Conservation (phyloP, 306 rosid species). For the Neltuma alba region DNA sequence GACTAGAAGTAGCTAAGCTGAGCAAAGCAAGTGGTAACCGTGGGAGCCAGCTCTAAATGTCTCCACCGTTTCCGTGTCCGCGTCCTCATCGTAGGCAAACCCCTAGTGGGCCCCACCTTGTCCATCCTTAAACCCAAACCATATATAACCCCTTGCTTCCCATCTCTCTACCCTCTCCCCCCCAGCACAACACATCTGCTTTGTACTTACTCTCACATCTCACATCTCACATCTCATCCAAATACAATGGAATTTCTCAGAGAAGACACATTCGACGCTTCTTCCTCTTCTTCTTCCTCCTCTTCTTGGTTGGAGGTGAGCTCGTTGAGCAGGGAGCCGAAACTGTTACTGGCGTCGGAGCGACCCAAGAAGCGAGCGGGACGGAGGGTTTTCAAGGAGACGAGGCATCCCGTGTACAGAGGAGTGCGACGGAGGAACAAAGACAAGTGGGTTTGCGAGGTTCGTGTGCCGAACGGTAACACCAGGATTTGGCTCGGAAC, state of each 20-base stretch:
- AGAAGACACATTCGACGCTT: background rate
- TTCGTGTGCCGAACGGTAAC: constrained; percentile 63
- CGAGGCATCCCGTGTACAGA: constrained; percentile 80
- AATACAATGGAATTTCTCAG: constrained; percentile 29
- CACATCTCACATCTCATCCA: background rate
- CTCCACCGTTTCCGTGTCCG: constrained; percentile 38
- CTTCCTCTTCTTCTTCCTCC: constrained; percentile 11
- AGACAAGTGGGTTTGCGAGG: constrained; percentile 85
- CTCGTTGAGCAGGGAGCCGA: constrained; percentile 27
- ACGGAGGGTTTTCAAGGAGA: constrained; percentile 70
- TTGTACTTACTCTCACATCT: background rate
- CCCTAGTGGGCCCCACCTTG: background rate
- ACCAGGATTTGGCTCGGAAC: constrained; percentile 87
- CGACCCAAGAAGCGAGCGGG: constrained; percentile 83
- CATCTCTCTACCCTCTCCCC: background rate
- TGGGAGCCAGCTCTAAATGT: background rate
- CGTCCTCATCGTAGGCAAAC: background rate
- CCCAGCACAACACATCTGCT: background rate
- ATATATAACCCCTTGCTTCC: background rate
- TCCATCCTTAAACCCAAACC: background rate
- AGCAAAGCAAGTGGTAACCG: constrained; percentile 13
- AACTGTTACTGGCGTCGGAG: constrained; percentile 51
- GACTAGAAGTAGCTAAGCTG: no score
- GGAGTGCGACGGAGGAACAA: constrained; percentile 76
- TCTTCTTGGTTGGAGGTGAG: constrained; percentile 20